Evolutionary conservation across 768 basidiomycete genomes (phyloP).

Genomic region (Calocybe cyanea): DNA sequence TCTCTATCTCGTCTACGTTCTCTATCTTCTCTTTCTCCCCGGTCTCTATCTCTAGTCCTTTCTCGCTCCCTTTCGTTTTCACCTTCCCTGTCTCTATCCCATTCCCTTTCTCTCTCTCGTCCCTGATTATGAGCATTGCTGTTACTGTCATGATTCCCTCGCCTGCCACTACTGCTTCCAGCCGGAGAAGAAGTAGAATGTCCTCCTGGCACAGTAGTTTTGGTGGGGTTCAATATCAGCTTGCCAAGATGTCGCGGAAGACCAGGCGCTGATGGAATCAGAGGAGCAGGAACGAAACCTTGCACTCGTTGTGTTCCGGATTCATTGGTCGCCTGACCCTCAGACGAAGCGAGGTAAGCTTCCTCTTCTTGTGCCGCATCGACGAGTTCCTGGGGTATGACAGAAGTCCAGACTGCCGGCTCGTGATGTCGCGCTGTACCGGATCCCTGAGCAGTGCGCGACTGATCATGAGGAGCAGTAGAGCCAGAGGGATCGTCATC

Average conservation of each 20-base stretch:
- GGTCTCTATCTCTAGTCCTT: slow-evolving; percentile 13
- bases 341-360: slow-evolving; percentile 52
- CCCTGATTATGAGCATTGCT: slow-evolving; percentile 12
- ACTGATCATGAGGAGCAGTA: slow-evolving; percentile 2
- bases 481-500: slow-evolving; percentile 25
- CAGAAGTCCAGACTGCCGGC: slow-evolving; percentile 63
- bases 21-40: slow-evolving; percentile 26
- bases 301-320: slow-evolving; percentile 21
- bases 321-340: slow-evolving; percentile 27
- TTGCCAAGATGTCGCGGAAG: slow-evolving; percentile 92
- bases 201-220: slow-evolving; percentile 25
- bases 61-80: slow-evolving; percentile 2
- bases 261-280: slow-evolving; percentile 82
- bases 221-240: slow-evolving; percentile 74
- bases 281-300: slow-evolving; percentile 59
- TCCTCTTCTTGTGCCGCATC: slow-evolving; percentile 86
- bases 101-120: slow-evolving; percentile 17
- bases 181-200: slow-evolving; percentile 21
- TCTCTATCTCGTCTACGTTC: slow-evolving; percentile 26
- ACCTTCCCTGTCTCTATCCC: slow-evolving; percentile 20
- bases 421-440: slow-evolving; percentile 17
- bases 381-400: slow-evolving; percentile 74
- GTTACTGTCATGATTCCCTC: slow-evolving; percentile 14
- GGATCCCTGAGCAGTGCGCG: slow-evolving; percentile 7
- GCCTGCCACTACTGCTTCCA: slow-evolving; percentile 26